Percentiles rank a stretch among this genome's conserved stretches.
These are phyloP conservation scores for Boehmeria nivea DNA, from an alignment of 306 rosid species.

Conservation along the genomic window DNA sequence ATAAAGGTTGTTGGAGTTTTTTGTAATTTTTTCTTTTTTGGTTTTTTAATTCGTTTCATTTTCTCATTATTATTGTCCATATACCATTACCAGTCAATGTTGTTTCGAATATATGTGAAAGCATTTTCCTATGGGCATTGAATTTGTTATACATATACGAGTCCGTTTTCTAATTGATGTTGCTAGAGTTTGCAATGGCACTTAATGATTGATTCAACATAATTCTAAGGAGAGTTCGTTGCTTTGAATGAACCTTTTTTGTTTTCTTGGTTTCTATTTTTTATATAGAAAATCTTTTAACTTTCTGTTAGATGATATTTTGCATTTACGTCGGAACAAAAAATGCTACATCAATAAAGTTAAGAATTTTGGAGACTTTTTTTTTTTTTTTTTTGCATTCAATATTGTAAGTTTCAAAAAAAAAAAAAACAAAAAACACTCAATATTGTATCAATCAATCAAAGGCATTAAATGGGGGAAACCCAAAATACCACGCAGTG, in stretches of 20 bases:
- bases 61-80: not conserved
- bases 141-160: not conserved
- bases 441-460: not conserved
- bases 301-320: no score
- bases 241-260: not conserved
- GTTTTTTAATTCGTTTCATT: not conserved
- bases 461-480: no score
- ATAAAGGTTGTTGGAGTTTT: not conserved
- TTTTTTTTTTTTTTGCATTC: no score
- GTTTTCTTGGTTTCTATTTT: not conserved
- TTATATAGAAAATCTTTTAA: no score
- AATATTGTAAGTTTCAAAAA: no score
- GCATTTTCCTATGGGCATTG: not conserved
- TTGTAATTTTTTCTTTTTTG: not conserved
- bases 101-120: not conserved
- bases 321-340: no score
- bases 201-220: not conserved
- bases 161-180: not conserved
- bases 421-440: no score
- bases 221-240: no score
- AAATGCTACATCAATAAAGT: no score
- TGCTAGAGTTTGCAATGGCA: not conserved
- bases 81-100: not conserved
- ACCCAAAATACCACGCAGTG: not conserved
- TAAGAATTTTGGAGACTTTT: no score